phyloP scores from a whole-genome alignment of 1,284 basidiomycete species.

The Sparassis latifolia region DNA sequence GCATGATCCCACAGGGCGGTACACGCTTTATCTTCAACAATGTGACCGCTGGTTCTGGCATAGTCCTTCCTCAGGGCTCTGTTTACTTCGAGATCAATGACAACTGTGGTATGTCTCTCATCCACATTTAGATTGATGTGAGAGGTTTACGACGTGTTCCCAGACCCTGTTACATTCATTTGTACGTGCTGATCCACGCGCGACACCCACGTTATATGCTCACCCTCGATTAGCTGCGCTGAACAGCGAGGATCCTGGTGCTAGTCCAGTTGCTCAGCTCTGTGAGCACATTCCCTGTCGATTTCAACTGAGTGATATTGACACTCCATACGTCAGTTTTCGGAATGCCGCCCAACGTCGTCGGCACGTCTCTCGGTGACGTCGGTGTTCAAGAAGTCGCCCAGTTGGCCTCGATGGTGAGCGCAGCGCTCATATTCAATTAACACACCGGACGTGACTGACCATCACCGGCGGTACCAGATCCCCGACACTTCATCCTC shows the following conservation, averaged over 20 bases:
- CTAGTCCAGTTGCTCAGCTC: conserved; percentile 24
- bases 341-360: conserved; percentile 29
- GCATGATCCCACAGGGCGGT: conserved; percentile 30
- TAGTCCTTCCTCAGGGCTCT: conserved; percentile 22
- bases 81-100: conserved; percentile 26
- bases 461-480: conserved; percentile 9
- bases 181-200: conserved; percentile 7
- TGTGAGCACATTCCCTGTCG: conserved; percentile 15
- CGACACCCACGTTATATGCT: not conserved
- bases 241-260: conserved; percentile 30
- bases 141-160: not conserved
- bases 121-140: not conserved
- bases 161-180: conserved; percentile 5
- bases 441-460: not conserved
- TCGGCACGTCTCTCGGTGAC: conserved; percentile 28
- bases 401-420: conserved; percentile 21
- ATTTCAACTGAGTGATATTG: too few species aligned
- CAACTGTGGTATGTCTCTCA: conserved; percentile 18
- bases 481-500: conserved; percentile 29
- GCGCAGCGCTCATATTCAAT: not conserved
- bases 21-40: conserved; percentile 28
- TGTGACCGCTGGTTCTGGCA: conserved; percentile 25
- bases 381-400: conserved; percentile 27
- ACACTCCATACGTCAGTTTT: conserved; percentile 14
- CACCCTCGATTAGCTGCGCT: conserved; percentile 21